These are phyloP conservation scores for Solanum megistacrolobum DNA, from an alignment of 257 asterid genomes.

Conservation along the genomic window DNA sequence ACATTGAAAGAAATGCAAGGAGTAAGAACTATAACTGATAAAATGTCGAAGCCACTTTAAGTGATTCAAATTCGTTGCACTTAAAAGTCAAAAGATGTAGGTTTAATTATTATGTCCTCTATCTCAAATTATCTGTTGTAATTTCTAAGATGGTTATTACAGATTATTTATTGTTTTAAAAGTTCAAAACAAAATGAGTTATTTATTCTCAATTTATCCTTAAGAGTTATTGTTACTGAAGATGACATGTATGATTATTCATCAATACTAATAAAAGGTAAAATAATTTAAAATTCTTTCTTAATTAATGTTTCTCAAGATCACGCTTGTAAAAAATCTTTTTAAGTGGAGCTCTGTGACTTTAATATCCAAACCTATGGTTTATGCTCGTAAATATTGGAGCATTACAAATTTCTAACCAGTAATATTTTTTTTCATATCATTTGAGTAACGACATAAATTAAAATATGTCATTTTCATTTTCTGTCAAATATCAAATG, in stretches of 20 bases:
- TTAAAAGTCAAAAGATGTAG: neutral
- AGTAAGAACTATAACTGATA: neutral
- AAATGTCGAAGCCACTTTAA: neutral
- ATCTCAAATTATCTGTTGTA: neutral
- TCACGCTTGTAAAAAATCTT: neutral
- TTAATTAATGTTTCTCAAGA: neutral
- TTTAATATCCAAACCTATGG: neutral
- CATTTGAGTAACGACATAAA: neutral
- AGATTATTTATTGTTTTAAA: neutral
- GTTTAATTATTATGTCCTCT: neutral
- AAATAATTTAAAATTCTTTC: neutral
- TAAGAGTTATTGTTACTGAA: neutral
- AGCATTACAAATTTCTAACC: neutral
- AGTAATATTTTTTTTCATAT: neutral
- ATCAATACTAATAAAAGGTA: neutral
- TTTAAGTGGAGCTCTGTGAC: neutral
- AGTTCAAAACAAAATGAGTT: neutral
- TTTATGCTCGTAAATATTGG: neutral
- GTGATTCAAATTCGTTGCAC: neutral
- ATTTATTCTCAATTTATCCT: neutral
- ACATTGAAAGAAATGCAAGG: neutral
- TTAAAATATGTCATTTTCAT: neutral
- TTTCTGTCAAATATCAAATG: neutral
- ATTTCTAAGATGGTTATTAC: neutral
- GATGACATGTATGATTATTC: neutral